phyloP scores from a whole-genome alignment of 176 grass and related monocot genomes.

The Miscanthus lutarioriparius region DNA sequence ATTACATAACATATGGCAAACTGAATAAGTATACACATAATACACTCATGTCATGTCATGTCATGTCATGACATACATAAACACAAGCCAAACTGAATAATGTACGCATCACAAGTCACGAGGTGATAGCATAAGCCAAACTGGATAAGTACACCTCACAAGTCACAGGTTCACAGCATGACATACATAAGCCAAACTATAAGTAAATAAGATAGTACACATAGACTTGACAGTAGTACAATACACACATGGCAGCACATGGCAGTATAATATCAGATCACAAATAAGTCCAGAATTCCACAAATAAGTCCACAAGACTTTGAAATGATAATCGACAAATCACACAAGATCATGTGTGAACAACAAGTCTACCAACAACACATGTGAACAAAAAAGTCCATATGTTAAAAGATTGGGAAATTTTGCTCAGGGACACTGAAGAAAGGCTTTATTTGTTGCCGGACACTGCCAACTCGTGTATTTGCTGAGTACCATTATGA shows the following conservation, averaged over 20 bases:
- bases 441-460: no score
- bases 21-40: background rate
- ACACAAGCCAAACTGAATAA: background rate
- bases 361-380: background rate
- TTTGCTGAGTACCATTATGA: no score
- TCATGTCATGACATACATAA: background rate
- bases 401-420: background rate
- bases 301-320: background rate
- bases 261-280: background rate
- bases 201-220: no score
- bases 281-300: background rate
- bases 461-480: no score
- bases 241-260: background rate
- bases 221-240: no score
- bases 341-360: background rate
- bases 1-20: background rate
- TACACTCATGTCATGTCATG: background rate
- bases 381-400: background rate
- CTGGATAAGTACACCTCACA: background rate
- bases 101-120: background rate
- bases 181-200: no score
- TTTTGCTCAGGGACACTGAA: no score
- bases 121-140: background rate
- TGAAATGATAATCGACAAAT: background rate
- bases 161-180: background rate